A percentile compares a stretch with the other conserved stretches of the same genome.
Conservation (phyloP, 768 basidiomycete species). For the Termitomyces sp. region DNA sequence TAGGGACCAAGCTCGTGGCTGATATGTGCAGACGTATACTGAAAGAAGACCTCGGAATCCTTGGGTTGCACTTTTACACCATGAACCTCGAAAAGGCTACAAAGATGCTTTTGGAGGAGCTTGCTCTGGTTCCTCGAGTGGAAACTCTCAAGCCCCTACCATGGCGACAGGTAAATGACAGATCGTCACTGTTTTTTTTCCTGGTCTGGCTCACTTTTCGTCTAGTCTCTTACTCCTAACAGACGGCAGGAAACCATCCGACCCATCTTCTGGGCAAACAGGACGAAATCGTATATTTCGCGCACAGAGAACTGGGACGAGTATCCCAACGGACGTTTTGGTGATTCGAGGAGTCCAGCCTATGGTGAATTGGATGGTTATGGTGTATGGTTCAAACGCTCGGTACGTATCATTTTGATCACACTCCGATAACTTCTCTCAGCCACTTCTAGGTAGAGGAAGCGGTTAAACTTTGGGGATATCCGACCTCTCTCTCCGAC, state of each 20-base stretch:
- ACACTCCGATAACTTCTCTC: conserved; percentile 6
- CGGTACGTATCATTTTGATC: conserved; percentile 36
- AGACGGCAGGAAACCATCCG: conserved; percentile 90
- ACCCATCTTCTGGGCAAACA: conserved; percentile 99
- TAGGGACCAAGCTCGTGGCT: conserved; percentile 92
- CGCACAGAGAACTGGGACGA: conserved; percentile 99
- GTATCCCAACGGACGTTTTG: conserved; percentile 98
- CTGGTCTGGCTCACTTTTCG: conserved; percentile 13
- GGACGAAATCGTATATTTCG: conserved; percentile 90
- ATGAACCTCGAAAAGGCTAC: conserved; percentile 97
- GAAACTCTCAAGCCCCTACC: conserved; percentile 94
- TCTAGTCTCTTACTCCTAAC: conserved; percentile 85
- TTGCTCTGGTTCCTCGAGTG: conserved; percentile 80
- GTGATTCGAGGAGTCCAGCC: conserved; percentile 94
- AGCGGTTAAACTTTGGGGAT: conserved; percentile 84
- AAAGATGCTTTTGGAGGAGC: conserved; percentile 90
- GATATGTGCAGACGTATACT: conserved; percentile 91
- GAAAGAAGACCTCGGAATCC: conserved; percentile 72
- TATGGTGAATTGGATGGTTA: conserved; percentile 98
- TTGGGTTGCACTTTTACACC: conserved; percentile 93
- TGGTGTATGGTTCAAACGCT: conserved; percentile 88
- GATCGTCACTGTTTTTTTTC: background rate
- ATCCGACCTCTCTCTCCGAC: conserved; percentile 63
- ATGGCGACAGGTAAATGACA: conserved; percentile 78
- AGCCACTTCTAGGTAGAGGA: conserved; percentile 63